Evolutionary conservation across 73 alveolate species (phyloP).

Genomic region (Tetrahymena elliotti): DNA sequence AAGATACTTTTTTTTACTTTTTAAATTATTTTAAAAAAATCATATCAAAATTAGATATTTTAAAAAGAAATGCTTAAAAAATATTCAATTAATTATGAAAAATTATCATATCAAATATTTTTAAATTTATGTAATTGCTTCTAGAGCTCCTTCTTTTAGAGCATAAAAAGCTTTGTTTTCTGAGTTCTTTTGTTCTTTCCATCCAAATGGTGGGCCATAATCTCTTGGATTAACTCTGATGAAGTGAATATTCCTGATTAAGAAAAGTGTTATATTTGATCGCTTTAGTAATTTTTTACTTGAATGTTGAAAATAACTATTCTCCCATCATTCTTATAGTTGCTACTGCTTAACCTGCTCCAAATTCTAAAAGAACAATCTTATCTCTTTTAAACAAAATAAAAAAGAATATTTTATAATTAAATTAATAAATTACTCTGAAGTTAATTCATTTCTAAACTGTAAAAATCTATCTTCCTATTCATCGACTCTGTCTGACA

Average conservation of each 20-base stretch:
- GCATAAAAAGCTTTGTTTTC: not conserved
- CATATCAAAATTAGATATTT: no score
- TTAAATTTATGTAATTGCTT: not conserved
- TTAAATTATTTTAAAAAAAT: no score
- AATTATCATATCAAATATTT: not conserved
- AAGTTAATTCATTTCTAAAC: not conserved
- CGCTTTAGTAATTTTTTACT: not conserved
- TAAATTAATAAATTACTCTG: not conserved
- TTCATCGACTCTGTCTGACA: constrained; percentile 10
- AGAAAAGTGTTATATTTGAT: not conserved
- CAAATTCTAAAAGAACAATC: constrained; percentile 49
- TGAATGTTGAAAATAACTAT: not conserved
- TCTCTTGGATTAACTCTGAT: constrained; percentile 12
- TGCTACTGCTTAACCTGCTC: constrained; percentile 60
- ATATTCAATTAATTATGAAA: no score
- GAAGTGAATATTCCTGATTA: not conserved
- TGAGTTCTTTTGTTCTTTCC: not conserved
- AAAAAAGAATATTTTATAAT: not conserved
- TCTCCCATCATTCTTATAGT: constrained; percentile 50
- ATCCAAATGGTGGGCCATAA: not conserved
- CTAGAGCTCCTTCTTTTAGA: not conserved
- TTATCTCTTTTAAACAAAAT: not conserved
- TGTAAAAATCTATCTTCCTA: constrained; percentile 3
- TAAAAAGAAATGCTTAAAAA: no score
- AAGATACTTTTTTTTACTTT: no score